Conservation (phyloP, 169 alveolate genomes). For the Plasmodium knowlesi region DNA sequence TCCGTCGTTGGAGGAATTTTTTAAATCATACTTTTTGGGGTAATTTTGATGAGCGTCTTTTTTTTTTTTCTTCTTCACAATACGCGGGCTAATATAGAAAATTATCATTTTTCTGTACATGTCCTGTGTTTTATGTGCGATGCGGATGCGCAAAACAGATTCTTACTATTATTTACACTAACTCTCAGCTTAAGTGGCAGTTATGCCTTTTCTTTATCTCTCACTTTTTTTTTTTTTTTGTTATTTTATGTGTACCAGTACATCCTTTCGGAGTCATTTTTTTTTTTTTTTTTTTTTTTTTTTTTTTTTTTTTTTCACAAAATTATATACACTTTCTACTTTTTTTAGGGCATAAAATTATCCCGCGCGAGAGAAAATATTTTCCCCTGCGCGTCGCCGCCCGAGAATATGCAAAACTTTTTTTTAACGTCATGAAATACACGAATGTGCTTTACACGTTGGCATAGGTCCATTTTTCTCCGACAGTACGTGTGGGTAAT, state of each 20-base stretch:
- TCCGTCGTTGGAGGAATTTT: not conserved
- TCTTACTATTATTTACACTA: not conserved
- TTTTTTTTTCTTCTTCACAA: not conserved
- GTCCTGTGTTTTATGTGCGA: not conserved
- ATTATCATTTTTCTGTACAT: not conserved
- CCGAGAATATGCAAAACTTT: not conserved
- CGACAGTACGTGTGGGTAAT: not conserved
- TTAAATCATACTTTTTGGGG: not conserved
- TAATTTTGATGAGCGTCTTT: constrained; percentile 2
- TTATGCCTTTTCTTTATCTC: not conserved
- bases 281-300: not conserved
- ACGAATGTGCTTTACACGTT: not conserved
- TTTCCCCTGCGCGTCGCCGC: not conserved
- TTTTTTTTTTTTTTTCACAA: not conserved
- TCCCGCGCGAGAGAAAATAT: not conserved
- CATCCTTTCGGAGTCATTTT: not conserved
- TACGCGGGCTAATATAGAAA: not conserved
- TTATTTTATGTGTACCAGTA: not conserved
- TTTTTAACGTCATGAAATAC: not conserved
- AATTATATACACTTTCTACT: not conserved
- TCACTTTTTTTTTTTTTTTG: not conserved
- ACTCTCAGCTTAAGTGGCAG: not conserved
- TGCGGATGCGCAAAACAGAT: not conserved
- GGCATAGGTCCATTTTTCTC: not conserved
- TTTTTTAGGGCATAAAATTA: not conserved